Percentiles rank a stretch among this genome's conserved stretches.
Evolutionary conservation across 2,329 filamentous ascomycete genomes (phyloP).

Genomic region (Cladosporium sphaerospermum): DNA sequence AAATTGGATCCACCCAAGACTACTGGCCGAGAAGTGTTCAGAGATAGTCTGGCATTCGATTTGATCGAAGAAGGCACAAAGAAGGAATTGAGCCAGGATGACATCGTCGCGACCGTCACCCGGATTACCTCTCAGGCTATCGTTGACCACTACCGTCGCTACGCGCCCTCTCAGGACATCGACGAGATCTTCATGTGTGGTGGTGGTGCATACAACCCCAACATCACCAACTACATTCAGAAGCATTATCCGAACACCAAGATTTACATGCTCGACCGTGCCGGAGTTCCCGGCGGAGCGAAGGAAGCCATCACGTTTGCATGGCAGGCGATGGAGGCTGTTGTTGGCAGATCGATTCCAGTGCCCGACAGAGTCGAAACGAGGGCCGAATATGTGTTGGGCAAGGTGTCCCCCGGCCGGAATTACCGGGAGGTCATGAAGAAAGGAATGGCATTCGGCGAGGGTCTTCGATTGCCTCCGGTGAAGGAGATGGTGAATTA

Average conservation of each 20-base stretch:
- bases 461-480: slow-evolving; percentile 34
- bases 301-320: slow-evolving; percentile 58
- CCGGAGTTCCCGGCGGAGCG: slow-evolving; percentile 50
- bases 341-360: slow-evolving; percentile 50
- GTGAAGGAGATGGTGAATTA: slow-evolving; percentile 49
- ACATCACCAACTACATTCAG: slow-evolving; percentile 51
- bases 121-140: slow-evolving; percentile 55
- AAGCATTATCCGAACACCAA: slow-evolving; percentile 42
- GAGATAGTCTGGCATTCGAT: slow-evolving; percentile 49
- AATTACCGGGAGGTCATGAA: slow-evolving; percentile 51
- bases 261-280: slow-evolving; percentile 52
- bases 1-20: slow-evolving; percentile 48
- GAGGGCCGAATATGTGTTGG: slow-evolving; percentile 45
- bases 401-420: slow-evolving; percentile 49
- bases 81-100: slow-evolving; percentile 42
- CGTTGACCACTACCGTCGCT: slow-evolving; percentile 45
- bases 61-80: slow-evolving; percentile 44
- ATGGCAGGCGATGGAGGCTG: slow-evolving; percentile 55
- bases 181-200: slow-evolving; percentile 58
- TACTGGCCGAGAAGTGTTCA: slow-evolving; percentile 55
- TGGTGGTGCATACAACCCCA: slow-evolving; percentile 52
- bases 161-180: slow-evolving; percentile 43
- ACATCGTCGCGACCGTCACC: slow-evolving; percentile 54
- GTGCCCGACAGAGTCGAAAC: slow-evolving; percentile 52
- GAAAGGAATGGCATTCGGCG: slow-evolving; percentile 48